phyloP scores from a whole-genome alignment of 1,139 yeast species.

The Taphrina deformans region DNA sequence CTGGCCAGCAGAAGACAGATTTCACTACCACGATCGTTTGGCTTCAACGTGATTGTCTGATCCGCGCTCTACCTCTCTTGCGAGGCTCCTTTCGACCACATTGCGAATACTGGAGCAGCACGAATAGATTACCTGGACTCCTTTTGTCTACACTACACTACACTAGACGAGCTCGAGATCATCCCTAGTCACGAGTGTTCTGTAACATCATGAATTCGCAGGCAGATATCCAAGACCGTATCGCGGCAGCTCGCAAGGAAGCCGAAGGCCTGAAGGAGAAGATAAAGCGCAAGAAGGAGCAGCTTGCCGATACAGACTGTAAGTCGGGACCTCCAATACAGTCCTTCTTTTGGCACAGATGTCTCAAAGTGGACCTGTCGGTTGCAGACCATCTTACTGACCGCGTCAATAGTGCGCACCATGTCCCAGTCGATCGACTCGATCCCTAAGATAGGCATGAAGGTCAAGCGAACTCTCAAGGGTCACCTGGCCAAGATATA shows the following conservation, averaged over 20 bases:
- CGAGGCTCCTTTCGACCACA: background rate
- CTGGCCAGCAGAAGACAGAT: background rate
- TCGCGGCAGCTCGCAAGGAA: conserved; percentile 39
- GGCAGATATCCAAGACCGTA: conserved; percentile 37
- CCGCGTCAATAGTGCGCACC: conserved; percentile 22
- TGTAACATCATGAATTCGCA: conserved; percentile 13
- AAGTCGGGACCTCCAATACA: too few species aligned
- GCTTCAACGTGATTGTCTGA: background rate
- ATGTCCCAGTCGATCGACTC: conserved; percentile 36
- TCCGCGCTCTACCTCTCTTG: background rate
- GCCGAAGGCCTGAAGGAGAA: conserved; percentile 38
- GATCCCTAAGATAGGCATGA: conserved; percentile 36
- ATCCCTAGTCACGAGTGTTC: background rate
- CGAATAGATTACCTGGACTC: background rate
- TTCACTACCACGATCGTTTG: background rate
- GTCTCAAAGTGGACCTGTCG: too few species aligned
- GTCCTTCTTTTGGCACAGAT: too few species aligned
- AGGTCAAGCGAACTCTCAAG: conserved; percentile 43
- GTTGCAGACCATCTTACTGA: too few species aligned
- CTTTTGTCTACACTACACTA: background rate
- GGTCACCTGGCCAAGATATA: conserved; percentile 80
- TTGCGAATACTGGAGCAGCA: background rate
- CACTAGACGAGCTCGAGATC: background rate
- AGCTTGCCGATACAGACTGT: conserved; percentile 39
- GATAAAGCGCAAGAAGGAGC: conserved; percentile 39